Base-by-base conservation (phyloP, 257 asterid species). In the Schizonepeta tenuifolia region DNA sequence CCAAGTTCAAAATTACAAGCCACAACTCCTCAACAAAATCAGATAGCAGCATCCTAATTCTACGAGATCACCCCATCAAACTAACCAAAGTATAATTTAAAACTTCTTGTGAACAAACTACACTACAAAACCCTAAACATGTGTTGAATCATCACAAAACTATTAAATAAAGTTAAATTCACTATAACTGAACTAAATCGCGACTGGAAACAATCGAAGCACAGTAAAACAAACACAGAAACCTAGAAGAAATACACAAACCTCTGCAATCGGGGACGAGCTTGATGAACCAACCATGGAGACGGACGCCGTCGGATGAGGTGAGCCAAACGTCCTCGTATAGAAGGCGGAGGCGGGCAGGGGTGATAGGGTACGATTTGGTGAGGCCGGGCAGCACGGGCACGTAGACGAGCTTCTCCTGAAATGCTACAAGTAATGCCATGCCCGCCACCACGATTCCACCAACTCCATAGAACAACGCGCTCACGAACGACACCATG, bases 311-410 rank as follows among this genome's bases (percentile, higher is more conserved):
- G 67, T 95, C 99, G 65, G 92, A 89, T 50, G 99, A 95, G 50
- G 94, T 88, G 65, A 95, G 97, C 99, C 99, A 92, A 15, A 95
- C 98, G 60, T 95, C 99, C 14, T 95, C 98, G 73, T 88, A 90
- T 1, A 83, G 74, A 43, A 95, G 96, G 36, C 93, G 91, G 53
- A 90, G 87, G 43, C 99, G 86, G 55, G 92, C 91, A 21, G 99
- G 99, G n/a, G 94, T 95, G 61, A 90, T 85, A 2, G 96, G 89
- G 84, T 95, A 95, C 21, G 99, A 84, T 75, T 86, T 95, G 18
- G 94, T 72, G 76, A 95, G 90, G 0, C 99, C 98, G 68, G 99
- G 99, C 68, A 95, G 67, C 18, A 92, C 99, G 41, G 99, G 99
- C 24, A 95, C 98, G 87, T 95, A 95, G 5, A 95, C 97, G 7